phyloP scores from a whole-genome alignment of 108 stramenopile genomes.

The Cyclotella distinguenda region DNA sequence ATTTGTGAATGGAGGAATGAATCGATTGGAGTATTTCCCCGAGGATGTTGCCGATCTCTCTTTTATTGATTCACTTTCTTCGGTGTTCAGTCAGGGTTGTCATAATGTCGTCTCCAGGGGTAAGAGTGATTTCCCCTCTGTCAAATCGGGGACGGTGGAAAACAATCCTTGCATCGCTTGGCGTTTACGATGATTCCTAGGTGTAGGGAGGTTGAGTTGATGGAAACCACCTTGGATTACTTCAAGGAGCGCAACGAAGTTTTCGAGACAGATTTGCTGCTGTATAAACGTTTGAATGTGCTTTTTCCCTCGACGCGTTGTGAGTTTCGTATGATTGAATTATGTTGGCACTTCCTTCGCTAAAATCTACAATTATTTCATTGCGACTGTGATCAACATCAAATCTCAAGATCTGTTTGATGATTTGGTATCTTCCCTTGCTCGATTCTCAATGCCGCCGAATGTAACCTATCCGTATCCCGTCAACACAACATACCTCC shows the following conservation, averaged over 20 bases:
- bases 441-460: constrained; percentile 15
- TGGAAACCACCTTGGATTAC: constrained; percentile 33
- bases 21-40: constrained; percentile 12
- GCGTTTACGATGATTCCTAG: too few species aligned
- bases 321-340: too few species aligned
- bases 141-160: constrained; percentile 4
- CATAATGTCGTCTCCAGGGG: constrained; percentile 17
- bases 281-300: constrained; percentile 19
- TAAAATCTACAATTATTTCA: too few species aligned
- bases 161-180: too few species aligned
- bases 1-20: constrained; percentile 35
- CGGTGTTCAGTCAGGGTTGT: constrained; percentile 23
- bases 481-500: background rate
- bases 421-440: constrained; percentile 22
- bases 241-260: constrained; percentile 22
- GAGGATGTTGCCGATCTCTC: background rate
- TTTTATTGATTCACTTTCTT: constrained; percentile 27
- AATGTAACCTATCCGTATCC: constrained; percentile 10
- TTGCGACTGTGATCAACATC: too few species aligned
- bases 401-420: constrained; percentile 16
- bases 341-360: too few species aligned
- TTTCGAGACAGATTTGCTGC: constrained; percentile 28
- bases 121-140: background rate
- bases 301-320: constrained; percentile 27
- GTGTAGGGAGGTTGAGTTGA: constrained; percentile 7